Base-by-base conservation (phyloP, 2,329 filamentous ascomycete genomes). In the Xylariaceae sp. region DNA sequence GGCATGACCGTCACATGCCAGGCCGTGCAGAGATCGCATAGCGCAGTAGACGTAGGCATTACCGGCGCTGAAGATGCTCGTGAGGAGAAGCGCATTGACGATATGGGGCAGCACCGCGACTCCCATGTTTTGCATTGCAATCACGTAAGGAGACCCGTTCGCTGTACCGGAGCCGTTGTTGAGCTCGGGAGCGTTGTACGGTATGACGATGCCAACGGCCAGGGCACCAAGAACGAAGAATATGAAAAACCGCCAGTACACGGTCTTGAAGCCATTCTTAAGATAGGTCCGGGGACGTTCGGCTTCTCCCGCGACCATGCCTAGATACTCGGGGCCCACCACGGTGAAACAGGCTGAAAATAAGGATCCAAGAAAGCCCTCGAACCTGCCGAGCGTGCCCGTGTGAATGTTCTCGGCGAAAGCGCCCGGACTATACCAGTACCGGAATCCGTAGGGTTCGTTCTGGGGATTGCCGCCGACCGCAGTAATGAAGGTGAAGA, bases 401-500 rank as follows among this genome's bases (percentile, higher is more conserved):
- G 72, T 74, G 40, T 82, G 78, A 55, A 85, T 78, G 55, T 81
- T 74, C 58, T 84, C 78, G 15, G 77, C 78, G 62, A 87, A 87
- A 1, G 84, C 72, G 5, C 85, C 85, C 0, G 82, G 81, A 2
- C 76, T 62, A 12, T 75, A 77, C 85, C 85, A 88, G 65, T 85
- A 83, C 16, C 85, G 76, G 67, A 90, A 90, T 18, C 87, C 87
- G 63, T 84, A 89, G 1, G 81, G 75, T 62, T 88, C 85, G 45
- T 81, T 73, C 5, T 83, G 67, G 0, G 88, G 88, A 61, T 92
- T 92, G 29, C 86, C 88, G 34, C 88, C 88, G 7, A 89, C 74
- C 85, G 91, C 90, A 46, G 83, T 85, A 61, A 92, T 77, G 65
- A 92, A 87, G n/a, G 88, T 91, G 70, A 87, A 91, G 64, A 77